These are phyloP conservation scores for Boletus reticuloceps DNA, from an alignment of 768 basidiomycete species.

Conservation along the genomic window DNA sequence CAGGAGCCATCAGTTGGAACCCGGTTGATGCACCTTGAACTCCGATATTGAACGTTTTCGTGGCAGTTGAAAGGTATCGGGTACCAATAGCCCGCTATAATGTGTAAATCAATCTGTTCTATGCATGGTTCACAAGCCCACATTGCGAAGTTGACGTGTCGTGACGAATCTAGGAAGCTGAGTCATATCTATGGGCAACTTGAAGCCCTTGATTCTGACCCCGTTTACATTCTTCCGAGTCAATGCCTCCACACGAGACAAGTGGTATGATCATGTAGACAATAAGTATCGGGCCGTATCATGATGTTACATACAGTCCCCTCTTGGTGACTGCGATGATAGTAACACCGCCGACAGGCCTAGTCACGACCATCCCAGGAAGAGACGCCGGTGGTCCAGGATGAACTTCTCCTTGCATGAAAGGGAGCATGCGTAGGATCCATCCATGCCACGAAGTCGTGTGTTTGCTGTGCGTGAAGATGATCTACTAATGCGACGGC, in stretches of 20 bases:
- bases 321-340: neutral
- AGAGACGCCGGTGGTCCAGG: neutral
- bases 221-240: neutral
- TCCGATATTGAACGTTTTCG: slow-evolving; percentile 12
- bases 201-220: neutral
- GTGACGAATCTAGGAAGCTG: neutral
- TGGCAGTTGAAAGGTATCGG: neutral
- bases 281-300: neutral
- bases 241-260: neutral
- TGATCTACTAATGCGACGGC: no score
- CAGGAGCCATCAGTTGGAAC: slow-evolving; percentile 82
- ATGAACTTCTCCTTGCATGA: no score
- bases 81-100: neutral
- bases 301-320: neutral
- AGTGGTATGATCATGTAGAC: neutral
- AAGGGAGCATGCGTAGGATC: neutral
- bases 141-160: neutral
- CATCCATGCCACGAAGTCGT: neutral
- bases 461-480: neutral
- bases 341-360: neutral
- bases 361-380: neutral
- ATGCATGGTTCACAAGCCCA: neutral
- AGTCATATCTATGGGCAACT: neutral
- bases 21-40: slow-evolving; percentile 53
- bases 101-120: neutral